A percentile compares a stretch with the other conserved stretches of the same genome.
Evolutionary conservation across 2,329 filamentous ascomycete genomes (phyloP).

Genomic region (Pseudogymnoascus pannorum): DNA sequence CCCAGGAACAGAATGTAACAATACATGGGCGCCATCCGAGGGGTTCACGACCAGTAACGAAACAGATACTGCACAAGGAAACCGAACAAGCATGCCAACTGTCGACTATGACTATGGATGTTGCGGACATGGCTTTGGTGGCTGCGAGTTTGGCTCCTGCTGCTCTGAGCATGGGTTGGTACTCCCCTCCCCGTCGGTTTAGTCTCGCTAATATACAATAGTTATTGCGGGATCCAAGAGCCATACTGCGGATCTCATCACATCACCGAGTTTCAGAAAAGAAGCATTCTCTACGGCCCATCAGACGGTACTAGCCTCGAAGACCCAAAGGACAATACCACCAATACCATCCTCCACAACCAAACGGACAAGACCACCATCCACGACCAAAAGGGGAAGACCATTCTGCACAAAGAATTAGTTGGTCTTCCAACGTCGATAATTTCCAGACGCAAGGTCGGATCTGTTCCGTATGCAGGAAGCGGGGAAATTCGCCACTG

Average conservation of each 20-base stretch:
- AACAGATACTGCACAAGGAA: neutral
- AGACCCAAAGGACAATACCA: too few relatives aligned
- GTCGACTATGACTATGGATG: neutral
- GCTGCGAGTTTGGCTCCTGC: conserved; percentile 20
- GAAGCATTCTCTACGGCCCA: neutral
- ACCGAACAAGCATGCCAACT: neutral
- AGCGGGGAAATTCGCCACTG: conserved; percentile 32
- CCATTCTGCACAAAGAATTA: neutral
- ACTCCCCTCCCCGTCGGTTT: neutral
- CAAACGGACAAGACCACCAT: too few relatives aligned
- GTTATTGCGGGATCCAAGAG: conserved; percentile 2
- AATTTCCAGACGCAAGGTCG: neutral
- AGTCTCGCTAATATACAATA: neutral
- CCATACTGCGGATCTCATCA: neutral
- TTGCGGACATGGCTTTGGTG: conserved; percentile 24
- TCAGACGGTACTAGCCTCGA: too few relatives aligned
- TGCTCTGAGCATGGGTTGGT: conserved; percentile 17
- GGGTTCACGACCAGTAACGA: neutral
- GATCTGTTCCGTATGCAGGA: neutral
- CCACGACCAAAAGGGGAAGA: too few relatives aligned
- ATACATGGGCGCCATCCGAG: neutral
- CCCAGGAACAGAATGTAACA: neutral
- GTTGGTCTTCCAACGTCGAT: neutral
- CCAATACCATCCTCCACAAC: too few relatives aligned
- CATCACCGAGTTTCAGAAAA: neutral